Conservation (phyloP, 2,329 filamentous ascomycete species). For the Xylariaceae sp. region DNA sequence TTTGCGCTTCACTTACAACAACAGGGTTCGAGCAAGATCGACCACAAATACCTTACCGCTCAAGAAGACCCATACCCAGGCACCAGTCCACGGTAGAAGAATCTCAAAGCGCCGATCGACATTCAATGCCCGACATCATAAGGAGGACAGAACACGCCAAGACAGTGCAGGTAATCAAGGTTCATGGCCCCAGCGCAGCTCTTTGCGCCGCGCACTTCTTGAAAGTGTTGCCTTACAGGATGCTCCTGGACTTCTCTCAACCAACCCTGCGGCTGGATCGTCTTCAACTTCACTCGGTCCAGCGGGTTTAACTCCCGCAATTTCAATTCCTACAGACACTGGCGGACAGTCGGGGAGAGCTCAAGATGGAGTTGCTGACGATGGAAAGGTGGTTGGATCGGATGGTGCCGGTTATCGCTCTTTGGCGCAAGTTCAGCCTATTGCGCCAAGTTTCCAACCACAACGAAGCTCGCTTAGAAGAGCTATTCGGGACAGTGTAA, state of each 20-base stretch:
- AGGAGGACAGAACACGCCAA: background rate
- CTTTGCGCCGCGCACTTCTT: constrained; percentile 7
- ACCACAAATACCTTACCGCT: background rate
- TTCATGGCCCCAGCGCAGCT: constrained; percentile 5
- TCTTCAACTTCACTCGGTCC: background rate
- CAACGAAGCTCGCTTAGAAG: no score
- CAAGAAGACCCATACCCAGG: background rate
- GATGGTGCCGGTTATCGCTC: no score
- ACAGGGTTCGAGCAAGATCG: background rate
- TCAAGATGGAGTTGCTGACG: no score
- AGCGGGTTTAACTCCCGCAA: no score
- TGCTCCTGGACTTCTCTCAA: background rate
- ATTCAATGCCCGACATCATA: background rate
- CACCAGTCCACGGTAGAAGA: background rate
- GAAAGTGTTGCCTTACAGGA: constrained; percentile 1
- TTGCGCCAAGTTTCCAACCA: no score
- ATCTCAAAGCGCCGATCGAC: background rate
- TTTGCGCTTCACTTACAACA: background rate
- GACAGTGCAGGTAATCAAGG: background rate
- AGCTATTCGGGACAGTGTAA: no score
- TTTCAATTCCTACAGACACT: no score
- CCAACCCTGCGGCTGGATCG: background rate
- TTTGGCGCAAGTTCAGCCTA: no score
- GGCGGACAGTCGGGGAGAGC: no score
- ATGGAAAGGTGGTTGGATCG: no score